These are phyloP conservation scores for Rutstroemia sp. DNA, from an alignment of 2,329 filamentous ascomycete genomes.

Conservation along the genomic window DNA sequence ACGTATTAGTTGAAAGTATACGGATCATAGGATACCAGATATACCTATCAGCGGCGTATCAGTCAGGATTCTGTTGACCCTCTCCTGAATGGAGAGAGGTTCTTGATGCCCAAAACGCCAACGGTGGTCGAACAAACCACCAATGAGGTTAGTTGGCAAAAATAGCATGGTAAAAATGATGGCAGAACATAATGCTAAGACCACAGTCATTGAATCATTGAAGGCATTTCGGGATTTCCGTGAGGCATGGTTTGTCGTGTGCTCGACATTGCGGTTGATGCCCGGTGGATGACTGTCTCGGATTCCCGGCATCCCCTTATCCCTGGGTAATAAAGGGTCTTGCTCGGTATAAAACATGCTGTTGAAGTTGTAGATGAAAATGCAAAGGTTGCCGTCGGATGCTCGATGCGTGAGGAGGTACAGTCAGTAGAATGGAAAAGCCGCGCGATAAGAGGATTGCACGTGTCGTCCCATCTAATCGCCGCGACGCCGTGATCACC, in stretches of 20 bases:
- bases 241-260: background rate
- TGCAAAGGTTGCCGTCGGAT: background rate
- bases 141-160: slow-evolving; percentile 8
- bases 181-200: slow-evolving; percentile 14
- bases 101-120: slow-evolving; percentile 8
- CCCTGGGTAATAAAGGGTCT: slow-evolving; percentile 27
- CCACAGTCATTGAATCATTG: slow-evolving; percentile 5
- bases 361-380: background rate
- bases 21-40: background rate
- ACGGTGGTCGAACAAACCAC: background rate
- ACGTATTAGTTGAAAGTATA: background rate
- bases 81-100: slow-evolving; percentile 24
- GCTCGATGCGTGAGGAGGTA: background rate
- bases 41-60: slow-evolving; percentile 41
- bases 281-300: slow-evolving; percentile 19
- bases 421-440: background rate
- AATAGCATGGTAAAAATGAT: slow-evolving; percentile 12
- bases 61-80: slow-evolving; percentile 37
- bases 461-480: too few species aligned
- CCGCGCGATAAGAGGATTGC: too few species aligned
- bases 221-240: slow-evolving; percentile 1
- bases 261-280: slow-evolving; percentile 9
- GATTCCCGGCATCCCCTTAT: slow-evolving; percentile 24
- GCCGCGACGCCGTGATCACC: too few species aligned
- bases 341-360: slow-evolving; percentile 16